A percentile compares a stretch with the other conserved stretches of the same genome.
Conservation (phyloP, 1,284 basidiomycete genomes). For the Leccinum cinnamomeum region DNA sequence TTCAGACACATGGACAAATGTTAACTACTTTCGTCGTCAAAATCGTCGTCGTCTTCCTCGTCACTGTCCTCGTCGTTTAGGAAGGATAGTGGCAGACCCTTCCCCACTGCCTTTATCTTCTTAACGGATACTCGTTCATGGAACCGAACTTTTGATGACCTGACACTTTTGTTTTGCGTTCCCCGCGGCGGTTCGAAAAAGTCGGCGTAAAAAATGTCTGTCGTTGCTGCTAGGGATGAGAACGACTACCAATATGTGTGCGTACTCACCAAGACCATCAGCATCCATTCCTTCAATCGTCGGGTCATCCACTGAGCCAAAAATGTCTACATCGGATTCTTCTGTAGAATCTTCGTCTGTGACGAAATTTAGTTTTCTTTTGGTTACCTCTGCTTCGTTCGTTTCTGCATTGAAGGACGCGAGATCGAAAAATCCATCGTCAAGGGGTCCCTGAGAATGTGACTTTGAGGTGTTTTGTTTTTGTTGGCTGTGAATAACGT, state of each 20-base stretch:
- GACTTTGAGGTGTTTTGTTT: constrained; percentile 15
- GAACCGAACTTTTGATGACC: constrained; percentile 63
- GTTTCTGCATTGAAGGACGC: constrained; percentile 88
- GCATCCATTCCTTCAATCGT: constrained; percentile 41
- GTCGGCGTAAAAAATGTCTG: constrained; percentile 67
- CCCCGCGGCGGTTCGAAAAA: constrained; percentile 64
- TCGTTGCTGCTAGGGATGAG: constrained; percentile 6
- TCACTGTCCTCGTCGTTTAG: constrained; percentile 42
- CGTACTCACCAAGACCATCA: constrained; percentile 43
- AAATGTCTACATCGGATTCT: constrained; percentile 64
- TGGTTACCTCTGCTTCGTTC: constrained; percentile 65
- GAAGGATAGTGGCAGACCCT: constrained; percentile 49
- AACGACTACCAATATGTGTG: not conserved
- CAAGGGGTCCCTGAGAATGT: constrained; percentile 53
- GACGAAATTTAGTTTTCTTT: constrained; percentile 56
- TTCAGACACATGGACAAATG: not conserved
- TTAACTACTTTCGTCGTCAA: constrained; percentile 2
- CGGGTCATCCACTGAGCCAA: constrained; percentile 55
- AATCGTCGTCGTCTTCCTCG: constrained; percentile 35
- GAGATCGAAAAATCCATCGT: constrained; percentile 93
- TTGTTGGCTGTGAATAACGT: constrained; percentile 28
- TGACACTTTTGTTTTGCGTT: constrained; percentile 21
- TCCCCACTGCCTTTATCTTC: constrained; percentile 70
- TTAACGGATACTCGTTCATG: constrained; percentile 80
- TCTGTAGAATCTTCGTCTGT: constrained; percentile 57